These are phyloP conservation scores for Phialophora expanda DNA, from an alignment of 2,329 filamentous ascomycete genomes.

Conservation along the genomic window DNA sequence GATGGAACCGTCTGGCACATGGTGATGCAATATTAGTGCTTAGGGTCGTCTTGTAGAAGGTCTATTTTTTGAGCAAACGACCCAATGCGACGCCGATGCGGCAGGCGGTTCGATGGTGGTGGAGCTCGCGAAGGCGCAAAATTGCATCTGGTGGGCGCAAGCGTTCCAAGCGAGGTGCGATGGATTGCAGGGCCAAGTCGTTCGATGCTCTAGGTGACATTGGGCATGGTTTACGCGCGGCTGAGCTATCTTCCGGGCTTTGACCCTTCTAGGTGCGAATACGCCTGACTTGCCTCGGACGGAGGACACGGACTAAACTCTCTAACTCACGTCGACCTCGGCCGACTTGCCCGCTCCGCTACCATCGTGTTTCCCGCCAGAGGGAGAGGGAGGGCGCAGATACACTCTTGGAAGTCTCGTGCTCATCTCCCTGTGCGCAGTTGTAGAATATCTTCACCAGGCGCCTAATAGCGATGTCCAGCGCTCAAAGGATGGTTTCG, in stretches of 20 bases:
- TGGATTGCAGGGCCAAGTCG: conserved; percentile 5
- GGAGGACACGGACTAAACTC: too few species aligned
- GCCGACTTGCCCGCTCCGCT: background rate
- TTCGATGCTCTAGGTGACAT: conserved; percentile 15
- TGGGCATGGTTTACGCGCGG: conserved; percentile 30
- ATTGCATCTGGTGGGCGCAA: conserved; percentile 8
- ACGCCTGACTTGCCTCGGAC: background rate
- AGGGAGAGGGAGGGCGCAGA: too few species aligned
- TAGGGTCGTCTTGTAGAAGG: background rate
- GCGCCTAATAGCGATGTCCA: background rate
- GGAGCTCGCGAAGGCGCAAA: conserved; percentile 20
- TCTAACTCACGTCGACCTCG: background rate
- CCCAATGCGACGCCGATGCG: conserved; percentile 7
- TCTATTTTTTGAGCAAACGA: background rate
- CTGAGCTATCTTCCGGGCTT: conserved; percentile 15
- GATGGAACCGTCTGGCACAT: conserved; percentile 6
- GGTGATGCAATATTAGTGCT: conserved; percentile 1
- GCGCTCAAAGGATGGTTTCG: too few species aligned
- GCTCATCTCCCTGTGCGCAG: background rate
- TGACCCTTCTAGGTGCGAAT: background rate
- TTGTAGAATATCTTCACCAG: background rate
- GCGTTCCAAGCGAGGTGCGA: conserved; percentile 21
- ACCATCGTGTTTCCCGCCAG: too few species aligned
- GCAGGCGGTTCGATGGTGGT: conserved; percentile 4
- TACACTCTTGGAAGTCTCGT: too few species aligned